Evolutionary conservation across 2,329 filamentous ascomycete genomes (phyloP).

Genomic region (Salinomyces thailandicus): DNA sequence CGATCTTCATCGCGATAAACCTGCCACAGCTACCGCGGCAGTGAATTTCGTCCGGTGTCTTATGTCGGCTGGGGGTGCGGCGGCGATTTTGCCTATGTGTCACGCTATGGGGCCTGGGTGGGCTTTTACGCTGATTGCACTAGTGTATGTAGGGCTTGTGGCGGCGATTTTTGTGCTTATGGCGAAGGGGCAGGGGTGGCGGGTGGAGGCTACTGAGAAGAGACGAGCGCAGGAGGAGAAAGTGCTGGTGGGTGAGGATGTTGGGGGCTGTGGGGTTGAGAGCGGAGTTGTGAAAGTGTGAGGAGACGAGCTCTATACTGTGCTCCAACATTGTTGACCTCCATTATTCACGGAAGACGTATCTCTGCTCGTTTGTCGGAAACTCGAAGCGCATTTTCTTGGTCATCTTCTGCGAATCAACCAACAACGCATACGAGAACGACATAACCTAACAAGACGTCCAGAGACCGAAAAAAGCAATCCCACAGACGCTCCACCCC

Average conservation of each 20-base stretch:
- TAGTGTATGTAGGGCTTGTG: conserved; percentile 14
- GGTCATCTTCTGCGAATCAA: background rate
- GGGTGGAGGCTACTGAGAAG: conserved; percentile 13
- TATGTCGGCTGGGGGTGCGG: conserved; percentile 32
- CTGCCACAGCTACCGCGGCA: conserved; percentile 34
- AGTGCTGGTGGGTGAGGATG: background rate
- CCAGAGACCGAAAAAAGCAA: too few relatives aligned
- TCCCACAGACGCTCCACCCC: too few relatives aligned
- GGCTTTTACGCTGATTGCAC: conserved; percentile 12
- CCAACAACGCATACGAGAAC: background rate
- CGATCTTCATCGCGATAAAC: conserved; percentile 31
- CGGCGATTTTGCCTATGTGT: conserved; percentile 27
- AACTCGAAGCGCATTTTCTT: too few relatives aligned
- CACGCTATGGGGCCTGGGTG: conserved; percentile 11
- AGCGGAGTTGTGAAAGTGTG: too few relatives aligned
- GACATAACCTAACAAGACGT: too few relatives aligned
- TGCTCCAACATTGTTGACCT: too few relatives aligned
- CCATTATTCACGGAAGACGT: too few relatives aligned
- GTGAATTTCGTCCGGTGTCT: conserved; percentile 36
- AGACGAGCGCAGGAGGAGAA: conserved; percentile 4
- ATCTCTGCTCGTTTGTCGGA: too few relatives aligned
- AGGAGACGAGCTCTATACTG: too few relatives aligned
- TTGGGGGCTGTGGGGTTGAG: background rate
- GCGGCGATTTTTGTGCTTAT: conserved; percentile 16
- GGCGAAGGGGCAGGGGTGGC: conserved; percentile 13